Base-by-base conservation (phyloP, 257 asterid genomes). In the Solanum arcanum region DNA sequence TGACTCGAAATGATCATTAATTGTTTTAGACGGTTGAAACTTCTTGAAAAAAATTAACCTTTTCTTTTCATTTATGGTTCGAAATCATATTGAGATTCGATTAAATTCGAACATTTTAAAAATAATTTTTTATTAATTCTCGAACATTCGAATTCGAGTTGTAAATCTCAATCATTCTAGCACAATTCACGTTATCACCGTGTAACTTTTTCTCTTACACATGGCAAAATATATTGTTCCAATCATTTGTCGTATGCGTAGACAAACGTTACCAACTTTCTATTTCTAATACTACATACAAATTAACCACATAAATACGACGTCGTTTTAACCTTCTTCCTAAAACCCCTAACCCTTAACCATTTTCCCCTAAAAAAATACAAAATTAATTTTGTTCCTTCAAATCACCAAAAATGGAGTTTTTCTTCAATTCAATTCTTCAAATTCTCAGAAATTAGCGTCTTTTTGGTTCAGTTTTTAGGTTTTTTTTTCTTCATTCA, bases 381-480 rank as follows among this genome's bases (percentile, higher is more conserved):
- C 64, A 56, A 46, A 66, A n/a, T 35, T 20, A 20, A 62, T 62
- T 46, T 27, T 5, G 21, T 37, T 47, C 73, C 59, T 41, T 56
- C 27, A 1, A 1, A 64, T 12, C 6, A 41, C 37, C 49, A 4
- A 44, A 49, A 49, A 81, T 81, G 85, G 68, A 31, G 85, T 81
- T 81, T 31, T 33, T 69, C 76, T 20, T 12, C 92, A 86, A 86
- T 66, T 82, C 78, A 78, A 72, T 37, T 83, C 87, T 78, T 29
- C 80, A 87, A 37, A 25, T 42, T 31, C 20, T 64, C 81, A 31
- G 35, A 46, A 20, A 49, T 44, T 87, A 59, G 66, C 66, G 25
- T 59, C 25, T 56, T 11, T 56, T n/a, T 56, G 66, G 66, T 59
- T 20, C 66, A 20, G 66, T 8, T 8, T 60, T 21, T 9, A 9